Conservation (phyloP, 345 rosid genomes). For the Eucalyptus pumila region DNA sequence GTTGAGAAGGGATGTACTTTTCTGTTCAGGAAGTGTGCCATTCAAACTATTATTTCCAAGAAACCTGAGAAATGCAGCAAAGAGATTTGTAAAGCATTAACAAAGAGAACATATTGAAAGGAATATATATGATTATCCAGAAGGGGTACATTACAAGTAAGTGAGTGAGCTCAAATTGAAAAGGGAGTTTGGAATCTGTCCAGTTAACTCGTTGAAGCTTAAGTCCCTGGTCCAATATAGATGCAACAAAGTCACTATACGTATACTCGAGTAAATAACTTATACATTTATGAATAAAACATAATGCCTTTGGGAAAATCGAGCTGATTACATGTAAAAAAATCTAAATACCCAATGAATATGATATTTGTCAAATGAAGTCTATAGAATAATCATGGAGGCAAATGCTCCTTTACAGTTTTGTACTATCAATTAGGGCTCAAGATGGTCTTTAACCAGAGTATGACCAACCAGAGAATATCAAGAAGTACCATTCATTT, state of each 20-base stretch:
- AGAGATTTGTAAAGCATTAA: background rate
- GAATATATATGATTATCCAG: background rate
- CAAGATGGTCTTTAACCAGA: background rate
- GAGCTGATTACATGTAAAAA: background rate
- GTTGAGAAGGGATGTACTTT: conserved; percentile 21
- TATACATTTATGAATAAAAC: background rate
- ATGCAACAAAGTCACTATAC: background rate
- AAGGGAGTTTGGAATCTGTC: conserved; percentile 27
- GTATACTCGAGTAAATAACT: background rate
- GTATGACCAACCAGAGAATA: background rate
- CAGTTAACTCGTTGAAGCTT: conserved; percentile 7
- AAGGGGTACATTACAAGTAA: conserved; percentile 35
- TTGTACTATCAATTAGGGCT: background rate
- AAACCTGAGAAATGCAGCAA: conserved; percentile 32
- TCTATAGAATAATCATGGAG: background rate
- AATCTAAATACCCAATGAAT: background rate
- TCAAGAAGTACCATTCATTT: background rate
- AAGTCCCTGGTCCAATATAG: conserved; percentile 26
- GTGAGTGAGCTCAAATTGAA: conserved; percentile 27
- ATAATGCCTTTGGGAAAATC: background rate
- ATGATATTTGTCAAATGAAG: background rate
- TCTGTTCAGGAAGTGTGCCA: conserved; percentile 45
- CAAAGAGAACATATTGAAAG: background rate
- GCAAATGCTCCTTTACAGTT: background rate
- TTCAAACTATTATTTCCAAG: conserved; percentile 43